A percentile compares a stretch with the other conserved stretches of the same genome.
Evolutionary conservation across 2,329 filamentous ascomycete species (phyloP).

Genomic region (Fusarium protoensiforme): DNA sequence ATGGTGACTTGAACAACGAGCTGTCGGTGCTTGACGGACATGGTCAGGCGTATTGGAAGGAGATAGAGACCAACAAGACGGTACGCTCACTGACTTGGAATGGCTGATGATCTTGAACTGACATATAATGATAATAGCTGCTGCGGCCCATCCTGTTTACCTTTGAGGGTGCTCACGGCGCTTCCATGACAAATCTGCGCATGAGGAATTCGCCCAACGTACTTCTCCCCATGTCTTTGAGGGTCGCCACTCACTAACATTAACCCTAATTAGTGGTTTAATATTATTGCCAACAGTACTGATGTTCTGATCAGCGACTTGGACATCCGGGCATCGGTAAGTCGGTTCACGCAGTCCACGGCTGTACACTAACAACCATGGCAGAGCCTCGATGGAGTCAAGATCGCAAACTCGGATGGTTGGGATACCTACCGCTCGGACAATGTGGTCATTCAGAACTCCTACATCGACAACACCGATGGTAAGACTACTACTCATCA

Average conservation of each 20-base stretch:
- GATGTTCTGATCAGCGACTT: slow-evolving; percentile 73
- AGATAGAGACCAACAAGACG: slow-evolving; percentile 27
- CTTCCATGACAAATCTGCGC: slow-evolving; percentile 68
- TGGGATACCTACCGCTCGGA: slow-evolving; percentile 72
- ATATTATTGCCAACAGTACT: slow-evolving; percentile 72
- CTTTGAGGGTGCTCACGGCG: slow-evolving; percentile 53
- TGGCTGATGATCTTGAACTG: neutral
- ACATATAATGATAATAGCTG: slow-evolving; percentile 44
- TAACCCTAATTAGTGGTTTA: slow-evolving; percentile 50
- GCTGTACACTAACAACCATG: neutral
- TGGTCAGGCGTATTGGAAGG: slow-evolving; percentile 40
- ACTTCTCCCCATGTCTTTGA: neutral
- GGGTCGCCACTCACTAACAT: rapidly evolving
- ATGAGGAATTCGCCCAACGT: slow-evolving; percentile 65
- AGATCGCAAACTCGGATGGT: slow-evolving; percentile 68
- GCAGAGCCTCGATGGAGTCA: slow-evolving; percentile 36
- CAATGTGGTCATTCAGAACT: slow-evolving; percentile 75
- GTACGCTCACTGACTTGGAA: slow-evolving; percentile 61
- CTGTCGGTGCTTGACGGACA: slow-evolving; percentile 70
- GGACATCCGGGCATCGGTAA: slow-evolving; percentile 63
- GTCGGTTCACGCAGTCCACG: neutral
- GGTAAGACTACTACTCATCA: neutral
- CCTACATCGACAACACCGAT: slow-evolving; percentile 55
- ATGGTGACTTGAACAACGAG: slow-evolving; percentile 72
- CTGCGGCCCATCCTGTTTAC: slow-evolving; percentile 38